These are phyloP conservation scores for Dactylellina sp. DNA, from an alignment of 2,329 filamentous ascomycete species.

Conservation along the genomic window DNA sequence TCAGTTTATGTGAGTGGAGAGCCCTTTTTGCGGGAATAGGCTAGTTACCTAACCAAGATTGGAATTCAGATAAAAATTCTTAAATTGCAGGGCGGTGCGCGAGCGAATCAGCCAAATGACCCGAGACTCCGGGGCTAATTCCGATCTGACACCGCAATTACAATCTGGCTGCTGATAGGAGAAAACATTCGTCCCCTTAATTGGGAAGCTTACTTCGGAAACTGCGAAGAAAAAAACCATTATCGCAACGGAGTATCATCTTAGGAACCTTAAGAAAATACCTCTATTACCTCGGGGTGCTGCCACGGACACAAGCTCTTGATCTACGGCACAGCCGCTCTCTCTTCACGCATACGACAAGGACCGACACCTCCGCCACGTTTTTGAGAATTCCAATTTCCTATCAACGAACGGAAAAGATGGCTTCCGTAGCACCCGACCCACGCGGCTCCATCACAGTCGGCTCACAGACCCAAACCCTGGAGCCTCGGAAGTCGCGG, in stretches of 20 bases:
- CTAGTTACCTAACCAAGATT: neutral
- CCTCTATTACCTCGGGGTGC: neutral
- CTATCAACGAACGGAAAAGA: constrained; percentile 19
- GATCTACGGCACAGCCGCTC: constrained; percentile 30
- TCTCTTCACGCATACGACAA: constrained; percentile 1
- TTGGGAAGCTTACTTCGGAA: neutral
- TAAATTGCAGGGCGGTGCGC: constrained; percentile 15
- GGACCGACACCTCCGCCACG: constrained; percentile 26
- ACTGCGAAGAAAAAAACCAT: constrained; percentile 7
- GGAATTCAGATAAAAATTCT: neutral
- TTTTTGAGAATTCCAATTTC: constrained; percentile 14
- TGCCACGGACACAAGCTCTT: neutral
- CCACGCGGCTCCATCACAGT: constrained; percentile 38
- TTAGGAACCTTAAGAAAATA: neutral
- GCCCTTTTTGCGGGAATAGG: neutral
- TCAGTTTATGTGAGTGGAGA: constrained; percentile 7
- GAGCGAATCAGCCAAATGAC: constrained; percentile 4
- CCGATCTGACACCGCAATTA: constrained; percentile 6
- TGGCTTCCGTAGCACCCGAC: constrained; percentile 46
- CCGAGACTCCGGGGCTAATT: constrained; percentile 12
- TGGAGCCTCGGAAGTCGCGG: constrained; percentile 54
- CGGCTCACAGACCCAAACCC: constrained; percentile 50
- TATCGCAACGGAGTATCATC: neutral
- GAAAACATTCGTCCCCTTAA: constrained; percentile 6
- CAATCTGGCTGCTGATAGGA: constrained; percentile 22